Evolutionary conservation across 805 yeast genomes (phyloP), one percentile per base, ranked within the genome.

Genomic region (Lachancea thermotolerans): DNA sequence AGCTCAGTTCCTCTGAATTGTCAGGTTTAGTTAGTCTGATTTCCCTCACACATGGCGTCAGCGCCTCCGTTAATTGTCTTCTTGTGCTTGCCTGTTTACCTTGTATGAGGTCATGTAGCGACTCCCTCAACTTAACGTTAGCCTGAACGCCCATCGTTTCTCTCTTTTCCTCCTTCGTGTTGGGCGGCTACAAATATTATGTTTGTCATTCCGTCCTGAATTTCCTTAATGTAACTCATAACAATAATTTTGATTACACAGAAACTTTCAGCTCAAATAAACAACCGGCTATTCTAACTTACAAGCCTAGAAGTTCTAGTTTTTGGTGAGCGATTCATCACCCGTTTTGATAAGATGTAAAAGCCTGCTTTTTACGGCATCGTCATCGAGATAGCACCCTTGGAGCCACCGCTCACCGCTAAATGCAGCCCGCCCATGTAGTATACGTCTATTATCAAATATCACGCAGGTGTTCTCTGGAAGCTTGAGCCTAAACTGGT

Each of bases 331-430:
- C 25, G 7, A 21, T 21, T 21, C 25, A 21, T 16, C 7, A 4
- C 15, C 51, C 39, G 52, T 49, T 38, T 57, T 61, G 34, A 58
- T 62, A 32, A 64, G 35, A 18, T 62, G 64, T 53, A 81, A 69
- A 38, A 81, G 59, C 49, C 71, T 78, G n/a, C 89, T 82, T 49
- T 79, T 67, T 60, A 73, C 82, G 31, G 85, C 70, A 57, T 85
- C 95, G 15, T 77, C 78, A 56, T 85, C 91, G 25, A 82, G 64
- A 58, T 84, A 85, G 40, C 87, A 78, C 1, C 91, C 91, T 73
- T 82, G 81, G 44, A 85, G 66, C 85, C 88, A 81, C 50, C 93
- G 71, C 27, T 67, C 69, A 7, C 72, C 77, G 10, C 74, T 72
- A 51, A 74, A 75, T 41, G 57, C 67, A 42, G 67, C 67, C 52